Evolutionary conservation across 2,329 filamentous ascomycete genomes (phyloP), one percentile per base, ranked within the genome.

Genomic region (Herpotrichia juniperi): DNA sequence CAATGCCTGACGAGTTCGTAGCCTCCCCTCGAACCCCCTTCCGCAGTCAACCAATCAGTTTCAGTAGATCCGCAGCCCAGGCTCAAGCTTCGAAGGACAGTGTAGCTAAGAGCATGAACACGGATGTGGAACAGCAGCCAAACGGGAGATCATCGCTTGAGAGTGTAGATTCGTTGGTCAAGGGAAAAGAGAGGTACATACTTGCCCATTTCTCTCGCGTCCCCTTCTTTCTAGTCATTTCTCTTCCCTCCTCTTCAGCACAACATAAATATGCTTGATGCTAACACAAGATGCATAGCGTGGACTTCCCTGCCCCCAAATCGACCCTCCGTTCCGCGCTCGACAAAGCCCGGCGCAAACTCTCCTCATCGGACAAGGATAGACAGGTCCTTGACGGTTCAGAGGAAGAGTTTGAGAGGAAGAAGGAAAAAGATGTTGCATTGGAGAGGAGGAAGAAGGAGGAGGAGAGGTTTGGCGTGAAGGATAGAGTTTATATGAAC

Each of bases 401-500:
- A 7, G 49, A 53, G 37, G 54, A 53, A 35, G 54, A 55, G 30
- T 51, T 35, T 14, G 42, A 55, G 44, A 43, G 52, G 37, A 42
- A 43, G 40, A 53, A 46, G 42, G 30, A 47, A 25, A 26, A 46
- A 34, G 51, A 53, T 14, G 40, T 35, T 17, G 50, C 51, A 46
- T 46, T 46, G 24, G 42, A 44, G 46, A 50, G 50, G 35, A 34
- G 51, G 25, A 46, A 32, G 37, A 42, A 53, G 8, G 50, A 53
- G 24, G 51, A 56, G 37, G 45, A 50, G 25, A 42, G 16, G 11
- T 44, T 51, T 17, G 42, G 42, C 1, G 21, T 54, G 35, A 50
- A 46, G 21, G 44, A 43, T 22, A 57, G 53, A 46, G 48, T 43
- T 11, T 46, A 44, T 42, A 51, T 56, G 48, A 44, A 58, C 45